Evolutionary conservation across 1,284 basidiomycete species (phyloP).

Genomic region (Coniophora puteana): DNA sequence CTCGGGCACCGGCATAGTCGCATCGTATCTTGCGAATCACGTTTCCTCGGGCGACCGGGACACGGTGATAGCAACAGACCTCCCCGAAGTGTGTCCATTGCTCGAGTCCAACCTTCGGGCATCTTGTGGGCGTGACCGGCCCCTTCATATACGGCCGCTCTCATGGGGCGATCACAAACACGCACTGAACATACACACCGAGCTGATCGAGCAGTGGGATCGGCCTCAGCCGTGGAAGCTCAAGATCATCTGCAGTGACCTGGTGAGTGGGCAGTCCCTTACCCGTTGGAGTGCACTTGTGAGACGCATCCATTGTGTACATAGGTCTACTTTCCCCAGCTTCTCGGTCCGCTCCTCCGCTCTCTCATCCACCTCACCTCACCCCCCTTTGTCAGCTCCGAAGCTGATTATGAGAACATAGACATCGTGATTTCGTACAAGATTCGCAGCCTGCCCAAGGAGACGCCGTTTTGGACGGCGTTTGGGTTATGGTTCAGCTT

Average conservation of each 20-base stretch:
- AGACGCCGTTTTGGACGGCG: conserved; percentile 76
- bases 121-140: conserved; percentile 1
- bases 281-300: conserved; percentile 4
- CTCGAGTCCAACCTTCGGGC: conserved; percentile 49
- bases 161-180: conserved; percentile 59
- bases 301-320: too few species aligned
- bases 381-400: conserved; percentile 31
- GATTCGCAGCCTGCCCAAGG: conserved; percentile 73
- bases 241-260: conserved; percentile 72
- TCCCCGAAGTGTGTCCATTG: conserved; percentile 64
- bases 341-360: conserved; percentile 67
- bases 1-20: conserved; percentile 67
- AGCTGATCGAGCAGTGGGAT: conserved; percentile 24
- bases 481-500: conserved; percentile 83
- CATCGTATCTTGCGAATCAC: conserved; percentile 40
- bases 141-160: conserved; percentile 50
- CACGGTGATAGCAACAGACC: conserved; percentile 63
- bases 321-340: conserved; percentile 74
- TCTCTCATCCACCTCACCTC: conserved; percentile 65
- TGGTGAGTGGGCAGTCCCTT: conserved; percentile 41
- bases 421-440: conserved; percentile 68
- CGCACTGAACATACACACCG: conserved; percentile 35
- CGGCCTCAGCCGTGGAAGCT: too few species aligned
- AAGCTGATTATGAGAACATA: conserved; percentile 11
- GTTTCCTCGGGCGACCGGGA: conserved; percentile 14